A percentile compares a stretch with the other conserved stretches of the same genome.
Conservation (phyloP, 2,329 filamentous ascomycete species). For the Periconia macrospinosa region DNA sequence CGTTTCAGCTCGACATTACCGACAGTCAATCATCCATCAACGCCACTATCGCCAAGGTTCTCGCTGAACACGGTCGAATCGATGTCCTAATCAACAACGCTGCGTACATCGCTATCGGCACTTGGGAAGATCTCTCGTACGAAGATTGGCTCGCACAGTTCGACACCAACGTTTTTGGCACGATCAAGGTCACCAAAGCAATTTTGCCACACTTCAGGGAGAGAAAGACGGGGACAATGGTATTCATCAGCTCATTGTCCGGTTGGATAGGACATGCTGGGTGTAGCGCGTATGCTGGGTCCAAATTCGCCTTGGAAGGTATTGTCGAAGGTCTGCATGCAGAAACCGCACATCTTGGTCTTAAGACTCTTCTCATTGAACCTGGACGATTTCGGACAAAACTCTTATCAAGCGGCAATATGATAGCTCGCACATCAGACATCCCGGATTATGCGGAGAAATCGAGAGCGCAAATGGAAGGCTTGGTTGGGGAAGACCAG, state of each 20-base stretch:
- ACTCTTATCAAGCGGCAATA: neutral
- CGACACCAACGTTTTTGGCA: constrained; percentile 11
- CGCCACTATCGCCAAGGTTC: constrained; percentile 27
- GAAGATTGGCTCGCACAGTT: constrained; percentile 4
- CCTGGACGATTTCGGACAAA: constrained; percentile 10
- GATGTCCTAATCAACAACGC: constrained; percentile 50
- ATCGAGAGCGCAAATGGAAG: constrained; percentile 1
- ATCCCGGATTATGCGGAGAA: neutral
- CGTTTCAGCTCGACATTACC: constrained; percentile 41
- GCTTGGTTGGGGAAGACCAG: neutral
- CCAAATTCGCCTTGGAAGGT: constrained; percentile 7
- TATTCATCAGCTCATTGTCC: constrained; percentile 5
- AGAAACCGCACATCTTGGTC: constrained; percentile 3
- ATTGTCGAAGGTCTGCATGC: constrained; percentile 3
- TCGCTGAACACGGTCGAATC: constrained; percentile 35
- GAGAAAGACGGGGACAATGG: neutral
- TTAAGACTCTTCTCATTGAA: constrained; percentile 6
- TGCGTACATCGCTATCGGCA: constrained; percentile 48
- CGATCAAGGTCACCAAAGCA: constrained; percentile 2
- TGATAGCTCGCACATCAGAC: neutral
- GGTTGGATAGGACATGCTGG: constrained; percentile 6
- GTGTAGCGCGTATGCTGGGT: constrained; percentile 4
- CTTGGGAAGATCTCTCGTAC: neutral
- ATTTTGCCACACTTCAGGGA: constrained; percentile 8
- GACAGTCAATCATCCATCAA: constrained; percentile 29